Evolutionary conservation across 2,329 filamentous ascomycete species (phyloP), one percentile per base, ranked within the genome.

Genomic region (Fusarium decemcellulare): DNA sequence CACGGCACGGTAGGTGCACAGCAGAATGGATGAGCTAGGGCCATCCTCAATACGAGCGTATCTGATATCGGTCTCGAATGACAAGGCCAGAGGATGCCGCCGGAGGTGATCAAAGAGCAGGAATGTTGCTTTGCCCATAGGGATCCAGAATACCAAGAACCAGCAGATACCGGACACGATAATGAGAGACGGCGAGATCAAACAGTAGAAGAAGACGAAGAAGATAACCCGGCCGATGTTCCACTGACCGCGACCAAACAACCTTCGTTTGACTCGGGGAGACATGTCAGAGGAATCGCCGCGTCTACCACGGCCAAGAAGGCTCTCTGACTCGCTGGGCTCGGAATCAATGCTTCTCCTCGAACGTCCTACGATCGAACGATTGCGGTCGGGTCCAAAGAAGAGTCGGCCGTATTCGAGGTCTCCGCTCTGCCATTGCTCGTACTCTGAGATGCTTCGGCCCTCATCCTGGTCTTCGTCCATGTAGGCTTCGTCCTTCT

Each of bases 341-440:
- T 86, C 87, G 16, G 95, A 97, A 76, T 98, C 95, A 66, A 97
- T 87, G 80, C 95, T 98, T 75, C 93, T 91, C 76, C 96, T 89
- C 65, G 94, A 93, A 47, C 94, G 91, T 23, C 95, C 96, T 43
- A 98, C 85, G 54, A 98, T 90, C 8, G 94, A 97, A 56, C 93
- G 89, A 72, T 87, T 91, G 64, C 88, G 83, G 57, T 90, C 89
- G 4, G 96, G 96, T 0, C 96, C 97, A 78, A 99, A 99, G 84
- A 99, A 98, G 3, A 99, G 87, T 36, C 95, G 89, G 4, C 96
- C 96, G 78, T 98, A 94, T 80, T 99, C 96, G 36, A 99, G 88
- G 76, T 99, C 96, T 53, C 96, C 96, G 77, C 91, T 98, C 82
- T 99, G 96, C 96, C 96, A 99, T 81, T 97, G 94, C 80, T 99